Base-by-base conservation (phyloP, 768 basidiomycete genomes). In the Postia placenta region DNA sequence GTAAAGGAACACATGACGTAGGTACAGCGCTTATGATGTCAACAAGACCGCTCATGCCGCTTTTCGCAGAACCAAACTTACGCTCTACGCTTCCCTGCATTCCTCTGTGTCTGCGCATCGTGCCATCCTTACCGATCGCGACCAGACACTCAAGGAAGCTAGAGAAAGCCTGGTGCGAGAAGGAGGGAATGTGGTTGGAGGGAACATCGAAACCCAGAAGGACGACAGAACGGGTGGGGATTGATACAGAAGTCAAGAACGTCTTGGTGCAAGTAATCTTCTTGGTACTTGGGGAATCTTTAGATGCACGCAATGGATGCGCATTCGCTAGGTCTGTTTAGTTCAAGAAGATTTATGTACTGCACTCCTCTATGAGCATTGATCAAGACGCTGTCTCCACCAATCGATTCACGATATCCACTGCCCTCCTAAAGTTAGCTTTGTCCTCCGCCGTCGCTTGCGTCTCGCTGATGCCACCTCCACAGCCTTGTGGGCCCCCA, bases 361-460 rank as follows among this genome's bases (percentile, higher is more conserved):
- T n/a, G n/a, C n/a, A n/a, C n/a, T n/a, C n/a, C n/a, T n/a, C n/a
- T n/a, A n/a, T n/a, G n/a, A n/a, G n/a, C n/a, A n/a, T n/a, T 15
- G 15, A 33, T 46, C 45, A 57, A 23, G 56, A 51, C 28, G 51
- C 53, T 49, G 49, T 54, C 5, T 37, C 37, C 37, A 65, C 76
- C 50, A 85, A 62, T 50, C 72, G 60, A 33, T 80, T 66, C 15
- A 89, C 74, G 43, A 89, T 87, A 28, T 74, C 76, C 1, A 90
- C 79, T 2, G 85, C 89, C 15, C 81, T 65, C 63, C 72, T 74
- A 61, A 91, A 92, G 64, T 79, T 72, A n/a, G 47, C 67, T 67
- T 81, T 86, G 47, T 91, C 67, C 57, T 81, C 80, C 11, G 71
- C 74, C 22, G 79, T 79, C 11, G 81, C 67, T 51, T 76, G 62